Evolutionary conservation across 2,329 filamentous ascomycete genomes (phyloP).

Genomic region (Ploettnerulaceae sp.): DNA sequence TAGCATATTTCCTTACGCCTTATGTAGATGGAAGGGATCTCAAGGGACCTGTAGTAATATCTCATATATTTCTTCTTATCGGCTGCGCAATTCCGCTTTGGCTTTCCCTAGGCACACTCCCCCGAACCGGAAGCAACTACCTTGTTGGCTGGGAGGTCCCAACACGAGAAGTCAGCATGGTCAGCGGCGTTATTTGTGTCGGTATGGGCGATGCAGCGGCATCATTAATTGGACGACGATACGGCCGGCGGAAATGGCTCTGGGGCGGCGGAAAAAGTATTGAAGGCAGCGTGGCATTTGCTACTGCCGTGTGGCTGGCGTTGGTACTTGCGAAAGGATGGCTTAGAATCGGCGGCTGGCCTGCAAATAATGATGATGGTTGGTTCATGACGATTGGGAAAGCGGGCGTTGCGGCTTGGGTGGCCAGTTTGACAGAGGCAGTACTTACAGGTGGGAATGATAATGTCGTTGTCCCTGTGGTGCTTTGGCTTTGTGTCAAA

Average conservation of each 20-base stretch:
- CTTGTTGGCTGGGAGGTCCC: slow-evolving; percentile 72
- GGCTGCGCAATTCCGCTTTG: slow-evolving; percentile 94
- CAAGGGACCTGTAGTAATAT: slow-evolving; percentile 88
- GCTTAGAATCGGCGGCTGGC: slow-evolving; percentile 73
- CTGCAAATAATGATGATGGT: slow-evolving; percentile 69
- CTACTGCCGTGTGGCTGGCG: slow-evolving; percentile 69
- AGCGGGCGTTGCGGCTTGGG: slow-evolving; percentile 64
- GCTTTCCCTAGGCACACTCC: slow-evolving; percentile 71
- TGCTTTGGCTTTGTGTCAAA: slow-evolving; percentile 88
- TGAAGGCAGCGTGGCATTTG: slow-evolving; percentile 82
- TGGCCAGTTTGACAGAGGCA: slow-evolving; percentile 88
- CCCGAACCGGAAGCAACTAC: slow-evolving; percentile 49
- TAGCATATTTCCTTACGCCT: slow-evolving; percentile 82
- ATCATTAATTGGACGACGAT: slow-evolving; percentile 81
- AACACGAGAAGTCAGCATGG: slow-evolving; percentile 77
- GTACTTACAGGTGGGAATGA: slow-evolving; percentile 96
- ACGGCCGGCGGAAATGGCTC: slow-evolving; percentile 84
- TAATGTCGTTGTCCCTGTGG: slow-evolving; percentile 92
- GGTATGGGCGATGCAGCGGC: slow-evolving; percentile 93
- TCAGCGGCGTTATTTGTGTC: slow-evolving; percentile 88
- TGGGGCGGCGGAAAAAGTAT: slow-evolving; percentile 97
- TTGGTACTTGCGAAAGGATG: slow-evolving; percentile 66
- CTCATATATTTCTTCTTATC: slow-evolving; percentile 91
- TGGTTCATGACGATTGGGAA: slow-evolving; percentile 67
- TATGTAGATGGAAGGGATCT: slow-evolving; percentile 94